Conservation (phyloP, 345 rosid genomes). For the Eucalyptus lansdowneana region DNA sequence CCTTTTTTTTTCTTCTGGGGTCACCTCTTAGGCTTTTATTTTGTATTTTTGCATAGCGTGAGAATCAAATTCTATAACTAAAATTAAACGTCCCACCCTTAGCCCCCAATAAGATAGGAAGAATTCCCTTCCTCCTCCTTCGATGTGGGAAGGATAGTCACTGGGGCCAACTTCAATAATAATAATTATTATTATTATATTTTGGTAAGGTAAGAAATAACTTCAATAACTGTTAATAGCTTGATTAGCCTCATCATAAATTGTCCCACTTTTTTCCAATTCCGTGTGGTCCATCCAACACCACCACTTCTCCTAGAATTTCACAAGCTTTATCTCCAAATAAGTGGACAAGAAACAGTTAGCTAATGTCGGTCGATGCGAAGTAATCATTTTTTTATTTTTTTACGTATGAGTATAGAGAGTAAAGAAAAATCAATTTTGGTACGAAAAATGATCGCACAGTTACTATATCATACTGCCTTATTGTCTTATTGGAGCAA, state of each 20-base stretch:
- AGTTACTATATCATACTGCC: not conserved
- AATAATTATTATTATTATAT: too few species aligned
- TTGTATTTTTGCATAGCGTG: accelerated
- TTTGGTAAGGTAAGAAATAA: too few species aligned
- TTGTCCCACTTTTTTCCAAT: not conserved
- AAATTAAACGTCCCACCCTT: not conserved
- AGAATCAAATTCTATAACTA: not conserved
- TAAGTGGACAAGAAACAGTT: not conserved
- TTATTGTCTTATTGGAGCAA: not conserved
- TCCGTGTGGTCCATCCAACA: not conserved
- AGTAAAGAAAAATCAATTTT: too few species aligned
- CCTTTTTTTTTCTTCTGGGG: not conserved
- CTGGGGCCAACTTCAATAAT: too few species aligned
- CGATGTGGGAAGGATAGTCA: not conserved
- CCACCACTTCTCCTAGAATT: not conserved
- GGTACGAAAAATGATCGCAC: not conserved
- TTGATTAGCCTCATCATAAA: not conserved
- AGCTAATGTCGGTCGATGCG: not conserved
- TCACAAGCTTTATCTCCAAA: not conserved
- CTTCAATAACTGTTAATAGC: not conserved
- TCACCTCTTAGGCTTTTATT: not conserved
- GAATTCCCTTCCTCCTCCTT: not conserved
- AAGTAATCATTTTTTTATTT: not conserved
- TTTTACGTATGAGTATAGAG: not conserved
- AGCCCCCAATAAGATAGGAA: too few species aligned